Base-by-base conservation (phyloP, 169 alveolate species). In the Babesia microti region DNA sequence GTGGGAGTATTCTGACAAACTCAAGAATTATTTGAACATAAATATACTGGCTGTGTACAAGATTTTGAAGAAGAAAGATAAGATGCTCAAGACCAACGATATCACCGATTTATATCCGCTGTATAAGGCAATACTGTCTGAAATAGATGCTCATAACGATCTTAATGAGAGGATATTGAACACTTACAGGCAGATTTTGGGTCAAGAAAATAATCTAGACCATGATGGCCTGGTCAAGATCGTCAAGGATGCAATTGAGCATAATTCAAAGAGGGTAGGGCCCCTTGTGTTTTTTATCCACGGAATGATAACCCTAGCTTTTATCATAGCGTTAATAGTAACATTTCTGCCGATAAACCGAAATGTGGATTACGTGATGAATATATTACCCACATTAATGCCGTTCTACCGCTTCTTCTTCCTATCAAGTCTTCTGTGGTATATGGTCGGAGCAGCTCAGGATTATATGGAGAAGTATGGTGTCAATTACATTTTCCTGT, bases 21-120 rank as follows among this genome's bases (percentile, higher is more conserved):
- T 85, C 7, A 68, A 76, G 41, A 78, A 68, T 22, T 85, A 79
- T 37, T 49, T 78, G 36, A 59, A 75, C 29, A 32, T 82, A 14
- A 85, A 85, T 46, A 69, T 70, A 11, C 39, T 85, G 26, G 86
- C 89, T 22, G 87, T 83, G 15, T 72, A 65, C 59, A 83, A 85
- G 51, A 67, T 79, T 18, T 50, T 82, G 18, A 71, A 72, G 51
- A 85, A 79, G 61, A 76, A 85, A 57, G 89, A 83, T 41, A 80
- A 85, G 26, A 57, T 73, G 17, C 73, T 73, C 32, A 63, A 33
- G 0, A 53, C 74, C 7, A 29, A 59, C 2, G 74, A 72, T 11
- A 42, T 74, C 15, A 33, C 56, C 26, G 71, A 68, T 18, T 44
- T 69, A 6, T 79, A 73, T 46, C 81, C 78, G 19, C 32, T 59